Base-by-base conservation (phyloP, 2,329 filamentous ascomycete genomes). In the Curvularia sp. region DNA sequence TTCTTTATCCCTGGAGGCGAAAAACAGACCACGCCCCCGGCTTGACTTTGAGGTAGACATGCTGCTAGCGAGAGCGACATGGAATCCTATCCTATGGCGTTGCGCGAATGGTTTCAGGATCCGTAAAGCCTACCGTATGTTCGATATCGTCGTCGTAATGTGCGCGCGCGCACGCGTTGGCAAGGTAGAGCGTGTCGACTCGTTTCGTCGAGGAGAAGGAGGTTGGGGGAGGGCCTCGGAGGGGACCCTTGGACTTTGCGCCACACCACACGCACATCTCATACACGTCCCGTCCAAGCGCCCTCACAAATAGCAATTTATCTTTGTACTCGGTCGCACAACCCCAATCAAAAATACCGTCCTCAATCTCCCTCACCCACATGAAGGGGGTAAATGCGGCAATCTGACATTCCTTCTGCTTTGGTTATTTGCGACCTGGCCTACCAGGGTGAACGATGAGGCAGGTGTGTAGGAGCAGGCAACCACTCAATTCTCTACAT, bases 301-400 rank as follows among this genome's bases (percentile, higher is more conserved):
- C 20, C 5, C 18, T 43, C 41, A 38, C 31, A 55, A 55, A 55
- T 44, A 55, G 38, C 53, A 55, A 30, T 49, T 43, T 26, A 43
- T 43, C 41, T 50, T 47, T 42, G 43, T 43, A 26, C 22, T 50
- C 31, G n/a, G 43, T 42, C n/a, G 26, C 53, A 50, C 53, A 55
- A 42, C 35, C 24, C 28, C 26, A 43, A 43, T 43, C 41, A 43
- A 22, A 6, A 50, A 18, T 41, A 33, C 49, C 50, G 15, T 38
- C 15, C 33, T 38, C 33, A 41, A 41, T 49, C 42, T 43, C 41
- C 41, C 12, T 26, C 41, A n/a, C 9, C 28, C 3, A 9, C 41
- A 38, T n/a, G 5, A n/a, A 6, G 20, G 12, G 24, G 18, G 18
- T 18, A n/a, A 26, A 43, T 43, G 22, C 22, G 41, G 22, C 41